Evolutionary conservation across 2,329 filamentous ascomycete genomes (phyloP).

Genomic region (Waltergamsia citrina): DNA sequence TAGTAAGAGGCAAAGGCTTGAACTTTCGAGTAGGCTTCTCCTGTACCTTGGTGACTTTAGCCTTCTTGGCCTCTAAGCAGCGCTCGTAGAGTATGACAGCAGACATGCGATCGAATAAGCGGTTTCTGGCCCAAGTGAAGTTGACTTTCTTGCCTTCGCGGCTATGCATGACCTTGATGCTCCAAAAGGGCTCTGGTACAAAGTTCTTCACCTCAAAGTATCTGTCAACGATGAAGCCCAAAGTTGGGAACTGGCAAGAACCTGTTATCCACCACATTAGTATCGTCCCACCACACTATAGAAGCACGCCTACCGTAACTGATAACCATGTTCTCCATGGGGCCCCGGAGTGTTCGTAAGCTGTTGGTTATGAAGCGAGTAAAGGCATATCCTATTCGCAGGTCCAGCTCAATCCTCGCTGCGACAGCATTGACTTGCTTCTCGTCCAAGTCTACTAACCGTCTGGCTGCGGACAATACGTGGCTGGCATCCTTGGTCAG

Average conservation of each 20-base stretch:
- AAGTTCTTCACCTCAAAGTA: slow-evolving; percentile 94
- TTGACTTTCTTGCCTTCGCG: slow-evolving; percentile 71
- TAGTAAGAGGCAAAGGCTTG: slow-evolving; percentile 88
- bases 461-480: slow-evolving; percentile 72
- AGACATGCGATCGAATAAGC: slow-evolving; percentile 79
- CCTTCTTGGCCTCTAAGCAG: slow-evolving; percentile 67
- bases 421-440: slow-evolving; percentile 80
- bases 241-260: slow-evolving; percentile 92
- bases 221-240: slow-evolving; percentile 93
- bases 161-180: slow-evolving; percentile 73
- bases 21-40: slow-evolving; percentile 91
- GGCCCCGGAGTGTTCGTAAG: slow-evolving; percentile 62
- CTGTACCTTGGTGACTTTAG: slow-evolving; percentile 74
- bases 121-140: slow-evolving; percentile 74
- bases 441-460: slow-evolving; percentile 71
- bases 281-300: slow-evolving; percentile 2
- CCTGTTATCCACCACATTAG: slow-evolving; percentile 38
- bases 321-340: slow-evolving; percentile 55
- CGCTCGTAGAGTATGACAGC: slow-evolving; percentile 77
- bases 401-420: slow-evolving; percentile 83
- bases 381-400: slow-evolving; percentile 87
- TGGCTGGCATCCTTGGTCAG: slow-evolving; percentile 46
- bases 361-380: slow-evolving; percentile 78
- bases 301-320: slow-evolving; percentile 60
- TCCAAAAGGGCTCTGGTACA: slow-evolving; percentile 86